Evolutionary conservation across 208 protist species (phyloP), one percentile per base, ranked within the genome.

Genomic region (Kentomonas sorsogonicus): DNA sequence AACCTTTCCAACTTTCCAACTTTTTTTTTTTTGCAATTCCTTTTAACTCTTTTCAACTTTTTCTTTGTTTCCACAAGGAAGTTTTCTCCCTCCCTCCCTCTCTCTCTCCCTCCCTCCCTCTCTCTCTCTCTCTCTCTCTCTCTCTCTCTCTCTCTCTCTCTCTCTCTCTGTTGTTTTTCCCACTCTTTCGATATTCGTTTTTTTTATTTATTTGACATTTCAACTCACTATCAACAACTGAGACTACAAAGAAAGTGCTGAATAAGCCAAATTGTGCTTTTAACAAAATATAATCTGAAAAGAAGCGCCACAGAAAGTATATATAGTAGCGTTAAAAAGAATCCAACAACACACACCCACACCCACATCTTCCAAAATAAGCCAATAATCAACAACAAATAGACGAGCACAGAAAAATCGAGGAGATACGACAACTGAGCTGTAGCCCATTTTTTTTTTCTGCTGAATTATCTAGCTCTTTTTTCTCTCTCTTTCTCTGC

Each of bases 161-260:
- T 9, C 26, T 44, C 7, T 22, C 22, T 9, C 25, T 59, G 20
- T 59, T n/a, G 45, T 45, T 44, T 23, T 4, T 3, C 31, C 22
- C 9, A 13, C 29, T 44, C 11, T 25, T 26, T 11, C 9, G 5
- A 16, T 25, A 40, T 20, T 11, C 33, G 34, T 52, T 44, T 61
- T 50, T 33, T 61, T 50, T 61, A 16, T 52, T 33, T 53, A 1
- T 50, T 26, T 26, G 43, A 15, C 15, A 43, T 26, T 23, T 25
- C 27, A 11, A 38, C 3, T 38, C 9, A 53, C 27, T 22, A 16
- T 52, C 2, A 25, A 45, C 25, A 53, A 43, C 18, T n/a, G 36
- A 26, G 31, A 56, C 57, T 58, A 60, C 40, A 53, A 57, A 58
- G n/a, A 52, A 47, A 74, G 27, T 60, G 9, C 53, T 11, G 15